Percentiles rank a stretch among this genome's conserved stretches.
Evolutionary conservation across 495 filamentous ascomycete species (phyloP).

Genomic region (Neurospora terricola): DNA sequence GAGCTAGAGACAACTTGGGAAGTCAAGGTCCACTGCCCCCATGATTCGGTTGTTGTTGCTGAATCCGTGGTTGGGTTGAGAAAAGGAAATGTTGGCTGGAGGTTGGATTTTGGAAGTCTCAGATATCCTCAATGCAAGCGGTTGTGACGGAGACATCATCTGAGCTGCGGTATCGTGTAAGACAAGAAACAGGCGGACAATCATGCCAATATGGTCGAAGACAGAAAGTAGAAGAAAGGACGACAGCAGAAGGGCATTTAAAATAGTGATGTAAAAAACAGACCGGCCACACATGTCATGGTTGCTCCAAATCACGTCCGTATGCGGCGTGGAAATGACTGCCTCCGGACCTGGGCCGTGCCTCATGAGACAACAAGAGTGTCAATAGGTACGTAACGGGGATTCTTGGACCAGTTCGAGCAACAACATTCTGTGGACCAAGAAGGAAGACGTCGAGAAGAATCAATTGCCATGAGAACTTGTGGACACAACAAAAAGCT

Average conservation of each 20-base stretch:
- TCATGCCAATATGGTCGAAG: not conserved
- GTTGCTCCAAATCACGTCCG: not conserved
- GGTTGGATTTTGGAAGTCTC: not conserved
- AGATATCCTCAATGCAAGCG: not conserved
- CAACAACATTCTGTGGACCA: not conserved
- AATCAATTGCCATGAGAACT: not conserved
- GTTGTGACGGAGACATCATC: not conserved
- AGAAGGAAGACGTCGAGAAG: not conserved
- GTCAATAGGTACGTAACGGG: not conserved
- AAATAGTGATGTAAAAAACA: not conserved
- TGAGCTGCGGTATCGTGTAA: not conserved
- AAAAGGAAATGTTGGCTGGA: not conserved
- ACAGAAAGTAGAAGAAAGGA: not conserved
- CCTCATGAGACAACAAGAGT: not conserved
- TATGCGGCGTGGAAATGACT: not conserved
- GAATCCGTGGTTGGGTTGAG: not conserved
- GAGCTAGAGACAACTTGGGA: not conserved
- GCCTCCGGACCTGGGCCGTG: not conserved
- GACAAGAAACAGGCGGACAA: not conserved
- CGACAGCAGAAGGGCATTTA: not conserved
- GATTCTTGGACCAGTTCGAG: not conserved
- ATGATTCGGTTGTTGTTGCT: not conserved
- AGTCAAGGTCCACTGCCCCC: not conserved
- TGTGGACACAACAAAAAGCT: constrained; percentile 3
- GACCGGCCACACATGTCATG: not conserved